Evolutionary conservation across 139 green algal species (phyloP).

Genomic region (Mychonastes homosphaera): DNA sequence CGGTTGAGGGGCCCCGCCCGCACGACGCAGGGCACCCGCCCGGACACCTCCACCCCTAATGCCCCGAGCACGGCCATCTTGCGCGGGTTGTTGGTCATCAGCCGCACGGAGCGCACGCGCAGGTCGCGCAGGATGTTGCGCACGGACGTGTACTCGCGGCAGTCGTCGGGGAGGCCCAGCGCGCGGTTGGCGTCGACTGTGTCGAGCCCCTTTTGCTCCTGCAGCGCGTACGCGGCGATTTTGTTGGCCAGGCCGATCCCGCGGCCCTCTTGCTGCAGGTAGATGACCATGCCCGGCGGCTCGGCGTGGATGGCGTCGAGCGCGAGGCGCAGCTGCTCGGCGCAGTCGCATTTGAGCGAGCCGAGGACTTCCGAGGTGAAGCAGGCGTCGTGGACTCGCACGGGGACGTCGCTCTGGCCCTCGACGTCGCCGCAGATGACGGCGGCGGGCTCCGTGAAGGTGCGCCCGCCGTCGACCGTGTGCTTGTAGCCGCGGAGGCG

Average conservation of each 20-base stretch:
- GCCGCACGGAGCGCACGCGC: conserved; percentile 53
- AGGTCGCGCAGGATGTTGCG: conserved; percentile 79
- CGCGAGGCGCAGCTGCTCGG: conserved; percentile 78
- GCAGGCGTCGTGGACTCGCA: conserved; percentile 90
- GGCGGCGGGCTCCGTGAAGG: conserved; percentile 71
- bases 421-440: conserved; percentile 77
- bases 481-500: conserved; percentile 82
- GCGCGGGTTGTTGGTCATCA: conserved; percentile 93
- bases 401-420: conserved; percentile 48
- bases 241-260: conserved; percentile 95
- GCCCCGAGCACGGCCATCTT: conserved; percentile 66
- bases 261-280: conserved; percentile 89
- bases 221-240: conserved; percentile 87
- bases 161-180: conserved; percentile 86
- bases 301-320: conserved; percentile 66
- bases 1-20: conserved; percentile 56
- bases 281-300: conserved; percentile 75
- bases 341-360: conserved; percentile 91
- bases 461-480: conserved; percentile 61
- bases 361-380: conserved; percentile 94
- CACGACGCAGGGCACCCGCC: conserved; percentile 76
- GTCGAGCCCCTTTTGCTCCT: conserved; percentile 86
- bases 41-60: conserved; percentile 63
- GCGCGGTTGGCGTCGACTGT: conserved; percentile 91
- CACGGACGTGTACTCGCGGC: conserved; percentile 83